Evolutionary conservation across 768 basidiomycete genomes (phyloP).

Genomic region (Termitomyces sp.): DNA sequence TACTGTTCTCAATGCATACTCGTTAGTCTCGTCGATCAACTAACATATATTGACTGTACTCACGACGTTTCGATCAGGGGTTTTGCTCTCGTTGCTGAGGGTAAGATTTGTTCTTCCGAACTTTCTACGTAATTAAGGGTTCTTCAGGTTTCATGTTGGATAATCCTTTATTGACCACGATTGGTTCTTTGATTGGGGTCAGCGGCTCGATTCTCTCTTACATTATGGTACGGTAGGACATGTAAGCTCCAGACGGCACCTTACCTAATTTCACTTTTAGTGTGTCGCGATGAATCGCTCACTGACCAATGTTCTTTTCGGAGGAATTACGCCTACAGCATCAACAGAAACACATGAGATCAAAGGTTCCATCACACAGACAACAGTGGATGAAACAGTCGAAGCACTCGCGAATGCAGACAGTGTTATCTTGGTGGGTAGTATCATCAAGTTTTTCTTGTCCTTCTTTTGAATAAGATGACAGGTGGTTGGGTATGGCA

Average conservation of each 20-base stretch:
- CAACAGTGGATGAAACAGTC: conserved; percentile 74
- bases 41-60: neutral
- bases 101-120: conserved; percentile 21
- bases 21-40: conserved; percentile 27
- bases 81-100: conserved; percentile 88
- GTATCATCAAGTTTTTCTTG: neutral
- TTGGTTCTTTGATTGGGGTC: conserved; percentile 85
- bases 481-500: conserved; percentile 81
- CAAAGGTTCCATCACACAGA: conserved; percentile 77
- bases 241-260: neutral
- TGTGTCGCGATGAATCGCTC: conserved; percentile 93
- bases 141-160: conserved; percentile 77
- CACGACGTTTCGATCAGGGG: conserved; percentile 32
- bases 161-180: conserved; percentile 75
- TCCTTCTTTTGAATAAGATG: conserved; percentile 5
- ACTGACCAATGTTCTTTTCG: conserved; percentile 79
- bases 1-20: conserved; percentile 87
- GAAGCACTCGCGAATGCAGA: conserved; percentile 76
- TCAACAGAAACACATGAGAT: conserved; percentile 63
- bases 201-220: conserved; percentile 89
- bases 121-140: neutral
- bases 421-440: conserved; percentile 66
- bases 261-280: conserved; percentile 28
- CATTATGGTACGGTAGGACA: conserved; percentile 60
- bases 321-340: conserved; percentile 63